These are phyloP conservation scores for Meyerozyma athensensis DNA, from an alignment of 1,139 yeast genomes.

Conservation along the genomic window DNA sequence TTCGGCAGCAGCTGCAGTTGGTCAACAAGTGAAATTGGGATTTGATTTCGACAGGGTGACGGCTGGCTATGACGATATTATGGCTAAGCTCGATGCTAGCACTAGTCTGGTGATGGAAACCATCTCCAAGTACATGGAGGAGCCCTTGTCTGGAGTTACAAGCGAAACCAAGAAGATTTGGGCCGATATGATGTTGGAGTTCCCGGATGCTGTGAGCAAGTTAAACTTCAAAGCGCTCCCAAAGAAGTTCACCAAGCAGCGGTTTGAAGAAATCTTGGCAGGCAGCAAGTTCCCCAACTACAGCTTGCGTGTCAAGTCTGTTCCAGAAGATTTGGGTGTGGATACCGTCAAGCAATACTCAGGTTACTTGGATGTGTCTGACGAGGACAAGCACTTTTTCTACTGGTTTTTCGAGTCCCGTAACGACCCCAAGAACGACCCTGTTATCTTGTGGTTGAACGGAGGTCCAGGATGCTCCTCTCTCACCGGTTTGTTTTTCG, in stretches of 20 bases:
- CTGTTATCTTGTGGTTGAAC: conserved; percentile 81
- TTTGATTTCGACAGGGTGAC: conserved; percentile 14
- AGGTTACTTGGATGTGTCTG: conserved; percentile 82
- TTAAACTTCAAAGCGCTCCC: conserved; percentile 50
- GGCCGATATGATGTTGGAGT: conserved; percentile 56
- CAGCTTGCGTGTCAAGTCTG: conserved; percentile 55
- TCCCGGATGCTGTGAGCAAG: conserved; percentile 48
- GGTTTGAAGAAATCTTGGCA: conserved; percentile 54
- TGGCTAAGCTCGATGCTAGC: conserved; percentile 16
- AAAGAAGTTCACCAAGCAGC: conserved; percentile 32
- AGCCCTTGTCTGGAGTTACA: conserved; percentile 44
- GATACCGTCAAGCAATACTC: conserved; percentile 79
- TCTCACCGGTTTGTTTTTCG: conserved; percentile 85
- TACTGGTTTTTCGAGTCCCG: conserved; percentile 86
- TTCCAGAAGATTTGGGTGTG: conserved; percentile 61
- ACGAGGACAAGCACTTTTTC: conserved; percentile 79
- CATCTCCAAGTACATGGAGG: conserved; percentile 38
- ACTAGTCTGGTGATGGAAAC: conserved; percentile 23
- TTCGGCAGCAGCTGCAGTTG: conserved; percentile 17
- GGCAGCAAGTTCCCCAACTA: conserved; percentile 47
- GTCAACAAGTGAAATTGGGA: conserved; percentile 24
- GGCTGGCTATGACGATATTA: conserved; percentile 14
- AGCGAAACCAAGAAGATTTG: conserved; percentile 48
- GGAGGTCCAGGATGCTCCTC: conserved; percentile 94
- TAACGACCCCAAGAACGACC: conserved; percentile 82